Evolutionary conservation across 164 flowering plant species (phyloP).

Genomic region (Akebia trifoliata): DNA sequence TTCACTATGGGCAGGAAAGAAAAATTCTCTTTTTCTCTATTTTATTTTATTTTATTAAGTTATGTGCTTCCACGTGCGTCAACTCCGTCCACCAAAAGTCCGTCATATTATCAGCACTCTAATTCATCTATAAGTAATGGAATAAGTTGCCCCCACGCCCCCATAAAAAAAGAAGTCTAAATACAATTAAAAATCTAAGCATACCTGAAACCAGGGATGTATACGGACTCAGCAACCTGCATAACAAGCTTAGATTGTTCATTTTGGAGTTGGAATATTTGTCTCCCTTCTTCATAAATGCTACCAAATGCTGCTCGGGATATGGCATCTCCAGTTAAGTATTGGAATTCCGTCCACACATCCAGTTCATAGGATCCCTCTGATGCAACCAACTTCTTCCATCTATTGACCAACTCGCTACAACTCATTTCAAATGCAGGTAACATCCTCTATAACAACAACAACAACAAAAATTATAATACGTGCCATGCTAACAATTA

Average conservation of each 20-base stretch:
- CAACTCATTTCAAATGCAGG: constrained; percentile 14
- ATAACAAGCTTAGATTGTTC: constrained; percentile 19
- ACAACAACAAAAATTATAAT: background rate
- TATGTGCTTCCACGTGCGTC: no score
- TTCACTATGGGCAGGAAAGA: no score
- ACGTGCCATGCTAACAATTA: no score
- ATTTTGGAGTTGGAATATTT: constrained; percentile 14
- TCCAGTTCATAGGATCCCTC: constrained; percentile 18
- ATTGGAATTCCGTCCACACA: constrained; percentile 11
- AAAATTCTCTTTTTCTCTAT: no score
- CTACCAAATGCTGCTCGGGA: constrained; percentile 20
- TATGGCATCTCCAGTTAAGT: no score
- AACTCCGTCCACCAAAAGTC: no score
- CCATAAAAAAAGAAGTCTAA: background rate
- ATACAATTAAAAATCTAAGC: background rate
- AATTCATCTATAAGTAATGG: no score
- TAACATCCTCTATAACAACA: constrained; percentile 16
- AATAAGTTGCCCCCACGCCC: no score
- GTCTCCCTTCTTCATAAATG: constrained; percentile 18
- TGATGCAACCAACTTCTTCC: constrained; percentile 10
- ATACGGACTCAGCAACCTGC: constrained; percentile 2
- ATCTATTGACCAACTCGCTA: constrained; percentile 14
- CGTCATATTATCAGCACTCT: no score
- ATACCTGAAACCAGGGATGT: constrained; percentile 38
- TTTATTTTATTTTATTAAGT: no score